Conservation (phyloP, 768 basidiomycete genomes). For the Collybiopsis luxurians region DNA sequence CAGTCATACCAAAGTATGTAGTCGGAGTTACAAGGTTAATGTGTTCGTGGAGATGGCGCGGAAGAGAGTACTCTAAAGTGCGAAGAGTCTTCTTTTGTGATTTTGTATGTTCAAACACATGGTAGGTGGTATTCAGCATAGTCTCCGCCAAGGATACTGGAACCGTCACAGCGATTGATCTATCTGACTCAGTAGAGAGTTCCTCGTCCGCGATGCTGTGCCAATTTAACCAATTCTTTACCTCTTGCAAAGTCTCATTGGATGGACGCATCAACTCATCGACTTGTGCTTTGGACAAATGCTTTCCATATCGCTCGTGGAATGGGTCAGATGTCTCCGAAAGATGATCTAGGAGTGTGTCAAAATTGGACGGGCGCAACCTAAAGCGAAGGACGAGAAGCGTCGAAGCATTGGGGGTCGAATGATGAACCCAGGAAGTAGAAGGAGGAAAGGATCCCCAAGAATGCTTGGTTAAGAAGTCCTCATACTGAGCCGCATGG, state of each 20-base stretch:
- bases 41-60: conserved; percentile 47
- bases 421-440: background rate
- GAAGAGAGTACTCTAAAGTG: conserved; percentile 59
- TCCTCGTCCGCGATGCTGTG: too few relatives aligned
- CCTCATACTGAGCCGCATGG: background rate
- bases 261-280: too few relatives aligned
- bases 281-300: too few relatives aligned
- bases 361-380: conserved; percentile 26
- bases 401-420: conserved; percentile 4
- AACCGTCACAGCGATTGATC: too few relatives aligned
- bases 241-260: too few relatives aligned
- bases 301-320: conserved; percentile 39
- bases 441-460: conserved; percentile 1
- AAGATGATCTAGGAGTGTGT: conserved; percentile 26
- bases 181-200: too few relatives aligned
- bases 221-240: too few relatives aligned
- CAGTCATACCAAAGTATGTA: conserved; percentile 62
- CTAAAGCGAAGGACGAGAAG: conserved; percentile 33
- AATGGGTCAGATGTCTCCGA: conserved; percentile 28
- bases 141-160: too few relatives aligned
- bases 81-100: conserved; percentile 53
- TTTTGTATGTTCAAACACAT: conserved; percentile 10
- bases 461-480: background rate
- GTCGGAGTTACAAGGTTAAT: conserved; percentile 60
- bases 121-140: conserved; percentile 40